Evolutionary conservation across 768 basidiomycete species (phyloP).

Genomic region (Lactifluus echinatus): DNA sequence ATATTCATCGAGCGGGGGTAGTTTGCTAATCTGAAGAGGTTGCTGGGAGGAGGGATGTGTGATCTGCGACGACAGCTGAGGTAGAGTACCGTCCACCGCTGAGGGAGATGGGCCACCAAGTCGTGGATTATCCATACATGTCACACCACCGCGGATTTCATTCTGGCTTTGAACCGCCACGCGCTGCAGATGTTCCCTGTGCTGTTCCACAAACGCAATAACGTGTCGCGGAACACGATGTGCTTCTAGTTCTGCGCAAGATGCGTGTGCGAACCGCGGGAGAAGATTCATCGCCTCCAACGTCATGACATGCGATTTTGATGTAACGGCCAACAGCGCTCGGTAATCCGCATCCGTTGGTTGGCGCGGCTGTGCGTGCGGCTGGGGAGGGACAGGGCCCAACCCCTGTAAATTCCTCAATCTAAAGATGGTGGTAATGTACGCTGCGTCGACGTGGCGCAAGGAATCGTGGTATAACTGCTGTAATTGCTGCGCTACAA

Average conservation of each 20-base stretch:
- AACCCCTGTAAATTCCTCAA: background rate
- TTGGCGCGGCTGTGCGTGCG: conserved; percentile 5
- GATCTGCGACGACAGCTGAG: no score
- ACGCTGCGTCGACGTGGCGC: conserved; percentile 8
- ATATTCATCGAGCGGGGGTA: conserved; percentile 1
- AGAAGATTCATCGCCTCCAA: conserved; percentile 6
- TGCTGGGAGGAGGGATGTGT: no score
- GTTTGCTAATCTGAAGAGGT: background rate
- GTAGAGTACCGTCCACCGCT: no score
- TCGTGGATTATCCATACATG: background rate
- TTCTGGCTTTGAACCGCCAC: conserved; percentile 10
- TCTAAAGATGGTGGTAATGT: background rate
- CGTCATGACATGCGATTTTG: background rate
- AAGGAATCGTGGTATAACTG: conserved; percentile 2
- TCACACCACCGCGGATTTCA: conserved; percentile 10
- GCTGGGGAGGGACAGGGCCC: background rate
- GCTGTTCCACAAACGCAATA: conserved; percentile 10
- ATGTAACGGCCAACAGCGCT: background rate
- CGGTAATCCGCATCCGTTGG: conserved; percentile 14
- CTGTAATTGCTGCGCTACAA: background rate
- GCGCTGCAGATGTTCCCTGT: conserved; percentile 11
- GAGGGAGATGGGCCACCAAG: no score
- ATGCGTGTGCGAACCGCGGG: conserved; percentile 14
- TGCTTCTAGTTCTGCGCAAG: conserved; percentile 10
- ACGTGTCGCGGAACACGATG: conserved; percentile 7